phyloP scores from a whole-genome alignment of 139 green algal genomes.

The Haematococcus sp. region DNA sequence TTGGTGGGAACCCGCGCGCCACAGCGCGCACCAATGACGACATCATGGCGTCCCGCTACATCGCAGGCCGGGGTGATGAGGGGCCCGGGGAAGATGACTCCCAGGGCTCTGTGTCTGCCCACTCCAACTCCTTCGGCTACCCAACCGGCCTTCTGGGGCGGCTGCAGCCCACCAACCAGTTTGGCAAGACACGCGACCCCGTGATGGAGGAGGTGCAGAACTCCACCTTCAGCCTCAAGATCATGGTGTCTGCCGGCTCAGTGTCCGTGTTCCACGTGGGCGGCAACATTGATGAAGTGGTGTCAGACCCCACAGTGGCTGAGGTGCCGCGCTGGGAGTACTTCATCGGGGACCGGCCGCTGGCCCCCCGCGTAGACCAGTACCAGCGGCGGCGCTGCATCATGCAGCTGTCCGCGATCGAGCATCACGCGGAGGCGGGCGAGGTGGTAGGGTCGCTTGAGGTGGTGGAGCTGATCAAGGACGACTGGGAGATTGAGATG shows the following conservation, averaged over 20 bases:
- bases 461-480: slow-evolving; percentile 30
- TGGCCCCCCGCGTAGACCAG: slow-evolving; percentile 34
- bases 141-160: too few relatives aligned
- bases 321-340: slow-evolving; percentile 72
- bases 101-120: slow-evolving; percentile 4
- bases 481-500: slow-evolving; percentile 32
- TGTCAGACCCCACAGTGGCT: slow-evolving; percentile 19
- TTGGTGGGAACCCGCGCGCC: background rate
- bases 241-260: slow-evolving; percentile 58
- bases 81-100: background rate
- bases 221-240: slow-evolving; percentile 45
- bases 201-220: slow-evolving; percentile 38
- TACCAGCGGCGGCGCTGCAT: slow-evolving; percentile 36
- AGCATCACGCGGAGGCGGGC: slow-evolving; percentile 41
- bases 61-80: too few relatives aligned
- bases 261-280: slow-evolving; percentile 70
- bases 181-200: slow-evolving; percentile 20
- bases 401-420: slow-evolving; percentile 47
- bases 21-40: too few relatives aligned
- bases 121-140: slow-evolving; percentile 28
- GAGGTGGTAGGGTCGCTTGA: slow-evolving; percentile 54
- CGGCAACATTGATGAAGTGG: slow-evolving; percentile 47
- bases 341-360: slow-evolving; percentile 65
- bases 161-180: too few relatives aligned
- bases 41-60: too few relatives aligned